Conservation (phyloP, 2,329 filamentous ascomycete species). For the Ophiostoma novo-ulmi region DNA sequence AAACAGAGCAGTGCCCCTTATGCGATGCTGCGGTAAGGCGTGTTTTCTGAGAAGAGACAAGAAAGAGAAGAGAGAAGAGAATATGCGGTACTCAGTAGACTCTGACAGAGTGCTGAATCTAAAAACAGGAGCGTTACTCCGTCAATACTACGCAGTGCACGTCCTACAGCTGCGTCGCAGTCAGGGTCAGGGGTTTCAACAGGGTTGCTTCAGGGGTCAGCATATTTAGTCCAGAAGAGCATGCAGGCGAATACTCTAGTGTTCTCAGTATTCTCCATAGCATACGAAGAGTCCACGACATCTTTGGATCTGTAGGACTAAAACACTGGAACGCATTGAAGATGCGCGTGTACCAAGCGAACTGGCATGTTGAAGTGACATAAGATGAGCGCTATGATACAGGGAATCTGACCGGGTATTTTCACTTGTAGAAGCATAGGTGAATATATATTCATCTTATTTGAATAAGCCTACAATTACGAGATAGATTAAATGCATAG, state of each 20-base stretch:
- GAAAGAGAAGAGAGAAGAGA: background rate
- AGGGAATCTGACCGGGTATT: background rate
- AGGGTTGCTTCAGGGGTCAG: slow-evolving; percentile 14
- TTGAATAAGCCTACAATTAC: background rate
- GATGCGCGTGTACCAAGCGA: background rate
- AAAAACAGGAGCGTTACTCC: slow-evolving; percentile 3
- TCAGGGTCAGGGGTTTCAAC: slow-evolving; percentile 15
- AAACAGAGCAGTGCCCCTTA: slow-evolving; percentile 8
- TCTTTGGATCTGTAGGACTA: background rate
- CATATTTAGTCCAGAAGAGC: background rate
- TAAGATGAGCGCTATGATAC: slow-evolving; percentile 5
- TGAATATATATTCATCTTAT: background rate
- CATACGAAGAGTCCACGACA: too few relatives aligned
- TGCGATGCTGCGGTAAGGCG: slow-evolving; percentile 1
- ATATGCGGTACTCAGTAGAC: background rate
- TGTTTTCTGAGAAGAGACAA: background rate
- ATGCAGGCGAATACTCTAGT: too few relatives aligned
- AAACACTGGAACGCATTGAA: background rate
- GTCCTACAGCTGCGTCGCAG: slow-evolving; percentile 3
- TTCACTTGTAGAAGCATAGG: background rate
- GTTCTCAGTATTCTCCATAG: too few relatives aligned
- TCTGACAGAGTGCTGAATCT: background rate
- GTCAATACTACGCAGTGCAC: slow-evolving; percentile 7
- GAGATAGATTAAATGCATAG: background rate
- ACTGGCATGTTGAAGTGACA: background rate